These are phyloP conservation scores for Cicer bijugum DNA, from an alignment of 306 rosid species.

Conservation along the genomic window DNA sequence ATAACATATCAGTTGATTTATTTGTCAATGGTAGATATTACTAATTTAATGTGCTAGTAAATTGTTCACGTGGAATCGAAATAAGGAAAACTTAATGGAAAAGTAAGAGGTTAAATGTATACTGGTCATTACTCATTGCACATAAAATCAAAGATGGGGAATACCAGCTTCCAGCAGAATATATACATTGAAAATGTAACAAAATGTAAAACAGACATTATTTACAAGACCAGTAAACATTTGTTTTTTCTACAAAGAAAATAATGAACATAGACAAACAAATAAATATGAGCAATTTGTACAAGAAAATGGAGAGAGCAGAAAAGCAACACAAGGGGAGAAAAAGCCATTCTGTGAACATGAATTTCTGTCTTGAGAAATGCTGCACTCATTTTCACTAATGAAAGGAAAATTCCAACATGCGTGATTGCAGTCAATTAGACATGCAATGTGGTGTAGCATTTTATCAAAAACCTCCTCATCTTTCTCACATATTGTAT, in stretches of 20 bases:
- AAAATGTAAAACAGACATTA: conserved; percentile 37
- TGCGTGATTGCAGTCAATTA: conserved; percentile 40
- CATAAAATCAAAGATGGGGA: conserved; percentile 32
- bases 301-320: conserved; percentile 49
- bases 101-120: neutral
- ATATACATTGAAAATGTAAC: conserved; percentile 40
- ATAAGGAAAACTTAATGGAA: conserved; percentile 21
- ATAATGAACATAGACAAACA: conserved; percentile 40
- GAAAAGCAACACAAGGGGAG: conserved; percentile 22
- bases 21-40: neutral
- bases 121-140: conserved; percentile 15
- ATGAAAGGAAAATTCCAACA: conserved; percentile 35
- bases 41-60: neutral
- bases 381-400: conserved; percentile 30
- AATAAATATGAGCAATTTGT: conserved; percentile 45
- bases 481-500: conserved; percentile 22
- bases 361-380: conserved; percentile 39
- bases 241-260: neutral
- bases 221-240: conserved; percentile 34
- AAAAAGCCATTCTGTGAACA: conserved; percentile 28
- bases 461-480: conserved; percentile 35
- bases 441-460: conserved; percentile 41
- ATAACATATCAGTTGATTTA: neutral
- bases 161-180: conserved; percentile 29
- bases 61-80: neutral